phyloP scores from a whole-genome alignment of 139 green algal genomes.

The Protoeuglena noctilucae region DNA sequence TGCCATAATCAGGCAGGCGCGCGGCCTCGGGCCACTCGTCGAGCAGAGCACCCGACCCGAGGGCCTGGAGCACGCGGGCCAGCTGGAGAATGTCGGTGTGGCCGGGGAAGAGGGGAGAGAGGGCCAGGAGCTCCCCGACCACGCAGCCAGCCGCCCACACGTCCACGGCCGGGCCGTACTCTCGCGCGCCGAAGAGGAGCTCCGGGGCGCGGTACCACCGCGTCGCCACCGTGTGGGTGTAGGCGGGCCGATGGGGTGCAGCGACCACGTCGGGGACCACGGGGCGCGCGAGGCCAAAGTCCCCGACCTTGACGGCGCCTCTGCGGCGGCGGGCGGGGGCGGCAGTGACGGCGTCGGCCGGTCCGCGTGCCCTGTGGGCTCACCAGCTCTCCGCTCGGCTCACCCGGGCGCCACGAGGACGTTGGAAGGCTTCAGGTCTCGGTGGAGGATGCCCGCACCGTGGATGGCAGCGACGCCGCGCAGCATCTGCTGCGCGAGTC shows the following conservation, averaged over 20 bases:
- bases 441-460: conserved; percentile 62
- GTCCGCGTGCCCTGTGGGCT: too few relatives aligned
- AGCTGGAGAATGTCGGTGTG: conserved; percentile 66
- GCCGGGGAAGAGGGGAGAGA: conserved; percentile 57
- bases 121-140: conserved; percentile 47
- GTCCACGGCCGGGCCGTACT: conserved; percentile 63
- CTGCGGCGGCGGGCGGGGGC: too few relatives aligned
- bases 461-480: conserved; percentile 55
- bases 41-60: too few relatives aligned
- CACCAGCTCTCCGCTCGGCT: too few relatives aligned
- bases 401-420: conserved; percentile 41
- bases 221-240: conserved; percentile 46
- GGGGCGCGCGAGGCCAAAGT: conserved; percentile 72
- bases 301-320: conserved; percentile 67
- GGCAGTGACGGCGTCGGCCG: too few relatives aligned
- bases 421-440: conserved; percentile 87
- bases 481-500: conserved; percentile 29
- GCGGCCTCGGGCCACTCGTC: conserved; percentile 46
- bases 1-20: conserved; percentile 22
- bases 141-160: conserved; percentile 78
- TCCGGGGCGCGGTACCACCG: conserved; percentile 78
- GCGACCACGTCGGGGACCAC: conserved; percentile 42
- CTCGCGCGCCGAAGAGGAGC: conserved; percentile 60
- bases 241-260: too few relatives aligned
- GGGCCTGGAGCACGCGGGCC: conserved; percentile 52